Conservation (phyloP, 2,329 filamentous ascomycete genomes). For the Trichoderma koningiopsis region DNA sequence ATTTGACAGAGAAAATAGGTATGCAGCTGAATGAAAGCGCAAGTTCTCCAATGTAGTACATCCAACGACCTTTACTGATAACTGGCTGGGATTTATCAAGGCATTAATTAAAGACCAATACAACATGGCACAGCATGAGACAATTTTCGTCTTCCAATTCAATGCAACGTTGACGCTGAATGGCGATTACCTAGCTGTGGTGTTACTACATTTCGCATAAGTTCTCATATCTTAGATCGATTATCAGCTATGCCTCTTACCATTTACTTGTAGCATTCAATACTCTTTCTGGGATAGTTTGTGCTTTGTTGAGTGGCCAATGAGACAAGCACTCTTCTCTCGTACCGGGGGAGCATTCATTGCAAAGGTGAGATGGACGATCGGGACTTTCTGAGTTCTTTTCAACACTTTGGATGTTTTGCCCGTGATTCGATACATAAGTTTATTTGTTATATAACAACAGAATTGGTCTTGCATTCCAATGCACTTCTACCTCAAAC, state of each 20-base stretch:
- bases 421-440: neutral
- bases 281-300: neutral
- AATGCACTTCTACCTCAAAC: neutral
- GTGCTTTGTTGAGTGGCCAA: neutral
- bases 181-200: neutral
- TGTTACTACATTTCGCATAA: neutral
- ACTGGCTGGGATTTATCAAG: neutral
- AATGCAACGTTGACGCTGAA: neutral
- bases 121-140: neutral
- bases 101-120: neutral
- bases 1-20: too few species aligned
- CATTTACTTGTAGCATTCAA: neutral
- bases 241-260: neutral
- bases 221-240: neutral
- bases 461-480: neutral
- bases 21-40: too few species aligned
- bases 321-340: neutral
- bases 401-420: neutral
- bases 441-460: neutral
- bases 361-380: too few species aligned
- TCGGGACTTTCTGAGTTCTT: neutral
- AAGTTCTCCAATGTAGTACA: too few species aligned
- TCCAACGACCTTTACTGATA: neutral
- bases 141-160: neutral
- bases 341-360: neutral